phyloP scores from a whole-genome alignment of 495 filamentous ascomycete species.

The Astrocystis sublimbata region DNA sequence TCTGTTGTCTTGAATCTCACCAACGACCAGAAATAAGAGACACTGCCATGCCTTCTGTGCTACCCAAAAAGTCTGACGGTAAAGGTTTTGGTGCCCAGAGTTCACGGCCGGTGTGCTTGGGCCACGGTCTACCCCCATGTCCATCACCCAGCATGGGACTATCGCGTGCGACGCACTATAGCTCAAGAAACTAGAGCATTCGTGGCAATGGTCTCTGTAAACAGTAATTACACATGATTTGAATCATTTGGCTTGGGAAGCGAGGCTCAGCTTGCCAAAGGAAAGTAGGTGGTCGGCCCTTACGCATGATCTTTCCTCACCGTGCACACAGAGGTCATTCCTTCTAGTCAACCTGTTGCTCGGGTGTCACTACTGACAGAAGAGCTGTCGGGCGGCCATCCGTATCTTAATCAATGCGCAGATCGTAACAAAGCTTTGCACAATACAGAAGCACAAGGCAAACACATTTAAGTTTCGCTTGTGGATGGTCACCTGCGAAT shows the following conservation, averaged over 20 bases:
- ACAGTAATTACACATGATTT: constrained; percentile 7
- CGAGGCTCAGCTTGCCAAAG: not conserved
- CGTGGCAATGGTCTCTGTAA: not conserved
- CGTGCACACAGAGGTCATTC: not conserved
- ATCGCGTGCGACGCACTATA: not conserved
- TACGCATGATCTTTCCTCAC: too few relatives aligned
- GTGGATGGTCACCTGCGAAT: not conserved
- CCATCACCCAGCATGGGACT: not conserved
- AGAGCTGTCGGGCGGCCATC: not conserved
- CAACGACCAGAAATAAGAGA: not conserved
- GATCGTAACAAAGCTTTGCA: not conserved
- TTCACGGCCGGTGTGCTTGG: not conserved
- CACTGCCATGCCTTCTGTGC: not conserved
- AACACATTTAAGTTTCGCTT: not conserved
- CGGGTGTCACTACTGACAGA: not conserved
- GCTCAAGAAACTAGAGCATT: not conserved
- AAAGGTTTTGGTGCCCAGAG: constrained; percentile 1
- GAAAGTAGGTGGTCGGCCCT: too few relatives aligned
- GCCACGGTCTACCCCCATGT: not conserved
- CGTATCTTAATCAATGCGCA: not conserved
- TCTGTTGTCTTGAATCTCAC: not conserved
- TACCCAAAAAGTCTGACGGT: not conserved
- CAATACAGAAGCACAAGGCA: not conserved
- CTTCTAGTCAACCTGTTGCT: not conserved
- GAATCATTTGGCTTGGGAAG: too few relatives aligned